These are phyloP conservation scores for Coriaria nepalensis DNA, from an alignment of 306 rosid genomes.

Conservation along the genomic window DNA sequence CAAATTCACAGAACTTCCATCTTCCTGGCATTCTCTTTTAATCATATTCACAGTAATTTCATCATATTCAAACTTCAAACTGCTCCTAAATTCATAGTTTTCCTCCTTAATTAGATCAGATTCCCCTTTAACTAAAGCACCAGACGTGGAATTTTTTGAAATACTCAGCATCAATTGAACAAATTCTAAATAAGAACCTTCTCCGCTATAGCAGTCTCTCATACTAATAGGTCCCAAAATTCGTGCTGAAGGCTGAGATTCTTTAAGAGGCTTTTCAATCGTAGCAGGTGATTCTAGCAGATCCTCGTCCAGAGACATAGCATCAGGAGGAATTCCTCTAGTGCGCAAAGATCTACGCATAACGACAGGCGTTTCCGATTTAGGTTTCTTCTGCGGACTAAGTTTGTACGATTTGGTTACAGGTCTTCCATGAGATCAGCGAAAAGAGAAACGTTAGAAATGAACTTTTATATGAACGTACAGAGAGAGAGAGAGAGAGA, in stretches of 20 bases:
- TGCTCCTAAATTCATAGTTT: not conserved
- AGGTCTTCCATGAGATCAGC: slow-evolving; percentile 20
- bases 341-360: slow-evolving; percentile 62
- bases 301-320: slow-evolving; percentile 16
- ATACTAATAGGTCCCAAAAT: slow-evolving; percentile 37
- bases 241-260: slow-evolving; percentile 1
- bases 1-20: not conserved
- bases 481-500: not conserved
- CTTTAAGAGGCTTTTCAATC: slow-evolving; percentile 7
- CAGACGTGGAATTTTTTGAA: slow-evolving; percentile 15
- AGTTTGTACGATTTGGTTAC: slow-evolving; percentile 34
- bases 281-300: slow-evolving; percentile 4
- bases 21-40: too few species aligned
- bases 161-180: slow-evolving; percentile 27
- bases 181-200: slow-evolving; percentile 22
- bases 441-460: not conserved
- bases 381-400: slow-evolving; percentile 36
- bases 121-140: slow-evolving; percentile 1
- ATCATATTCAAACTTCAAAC: not conserved
- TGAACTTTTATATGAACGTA: not conserved
- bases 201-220: slow-evolving; percentile 28
- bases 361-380: slow-evolving; percentile 37
- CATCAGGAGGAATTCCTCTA: slow-evolving; percentile 58
- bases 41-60: too few species aligned
- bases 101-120: not conserved